Base-by-base conservation (phyloP, 257 asterid genomes). In the Nicotiana obtusifolia region DNA sequence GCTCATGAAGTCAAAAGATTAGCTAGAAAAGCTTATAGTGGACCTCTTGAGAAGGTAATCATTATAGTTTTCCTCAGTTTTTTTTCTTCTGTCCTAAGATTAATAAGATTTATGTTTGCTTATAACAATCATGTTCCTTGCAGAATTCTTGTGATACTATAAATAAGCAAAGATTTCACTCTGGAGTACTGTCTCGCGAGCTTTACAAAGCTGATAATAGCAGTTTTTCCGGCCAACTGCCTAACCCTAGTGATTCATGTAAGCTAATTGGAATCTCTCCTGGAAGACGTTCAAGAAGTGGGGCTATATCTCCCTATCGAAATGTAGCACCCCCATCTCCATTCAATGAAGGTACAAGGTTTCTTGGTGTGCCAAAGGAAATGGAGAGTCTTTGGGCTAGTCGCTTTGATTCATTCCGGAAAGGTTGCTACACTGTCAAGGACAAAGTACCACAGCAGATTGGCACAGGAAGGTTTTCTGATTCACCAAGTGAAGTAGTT, bases 1-100 rank as follows among this genome's bases (percentile, higher is more conserved):
- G 83, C 81, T 13, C 83, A 41, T 59, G 92, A 91, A 7, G 87
- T 87, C 80, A 84, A 88, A 49, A 86, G 94, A 87, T 76, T 92
- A 59, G 78, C 92, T n/a, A 89, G 97, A 88, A 93, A 87, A 69
- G 91, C 98, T 0, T 91, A 84, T 61, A 96, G 99, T 84, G 99
- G 99, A 76, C 98, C 99, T 78, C 90, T 96, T 37, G 93, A 91
- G 68, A 93, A 92, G 98, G 98, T 94, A 86, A 76, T 15, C 24
- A 49, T 31, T 44, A 61, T 61, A 30, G 20, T 24, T 71, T 71
- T 30, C 17, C 44, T 3, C 64, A 19, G 17, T 47, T 80, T 22
- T 47, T 19, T 33, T 19, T 33, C 26, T 5, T 54, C 60, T 81
- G 17, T 71, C 79, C 41, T 49, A 44, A 13, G 60, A 22, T 44